Base-by-base conservation (phyloP, 169 alveolate species). In the Eimeria acervulina region DNA sequence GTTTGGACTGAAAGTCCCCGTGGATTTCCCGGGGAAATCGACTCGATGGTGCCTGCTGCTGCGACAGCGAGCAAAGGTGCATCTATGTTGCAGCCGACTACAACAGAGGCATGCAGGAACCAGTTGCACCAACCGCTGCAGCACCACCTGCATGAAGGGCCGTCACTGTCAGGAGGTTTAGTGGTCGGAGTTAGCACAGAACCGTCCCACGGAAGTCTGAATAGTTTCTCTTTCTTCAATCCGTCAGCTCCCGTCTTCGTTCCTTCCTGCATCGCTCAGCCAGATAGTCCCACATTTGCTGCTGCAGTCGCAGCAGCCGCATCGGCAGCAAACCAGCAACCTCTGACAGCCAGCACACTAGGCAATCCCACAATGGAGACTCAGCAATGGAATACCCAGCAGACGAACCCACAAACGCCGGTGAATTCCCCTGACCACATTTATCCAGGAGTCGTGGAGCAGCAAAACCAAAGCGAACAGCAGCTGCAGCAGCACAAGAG, bases 211-310 rank as follows among this genome's bases (percentile, higher is more conserved):
- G 13, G 89, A 47, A 80, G 31, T 26, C 42, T 26, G 68, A 28
- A 5, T 42, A 42, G 68, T 44, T 42, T 47, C 68, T 80, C 89
- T 23, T 26, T 68, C n/a, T 80, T 80, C 10, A 80, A 80, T n/a
- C 68, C 89, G 89, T 80, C 89, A 1, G 89, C 89, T 26, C 89
- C 89, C 12, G 89, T 80, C 1, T 80, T 80, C 68, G 66, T 80
- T 80, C 89, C 89, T 44, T 63, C 63, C 68, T 47, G 66, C 44
- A 42, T 23, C 89, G 44, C 38, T 44, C 68, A 31, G 89, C 89
- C 38, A 47, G 26, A 17, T 13, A 80, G 42, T 23, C 89, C 89
- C 47, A 42, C 61, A 15, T 47, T 80, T 80, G 89, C 66, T 44
- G 40, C 68, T 23, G 68, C 59, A 42, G 42, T 42, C 42, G 89